phyloP scores from a whole-genome alignment of 164 flowering plant genomes.

The Macadamia integrifolia region DNA sequence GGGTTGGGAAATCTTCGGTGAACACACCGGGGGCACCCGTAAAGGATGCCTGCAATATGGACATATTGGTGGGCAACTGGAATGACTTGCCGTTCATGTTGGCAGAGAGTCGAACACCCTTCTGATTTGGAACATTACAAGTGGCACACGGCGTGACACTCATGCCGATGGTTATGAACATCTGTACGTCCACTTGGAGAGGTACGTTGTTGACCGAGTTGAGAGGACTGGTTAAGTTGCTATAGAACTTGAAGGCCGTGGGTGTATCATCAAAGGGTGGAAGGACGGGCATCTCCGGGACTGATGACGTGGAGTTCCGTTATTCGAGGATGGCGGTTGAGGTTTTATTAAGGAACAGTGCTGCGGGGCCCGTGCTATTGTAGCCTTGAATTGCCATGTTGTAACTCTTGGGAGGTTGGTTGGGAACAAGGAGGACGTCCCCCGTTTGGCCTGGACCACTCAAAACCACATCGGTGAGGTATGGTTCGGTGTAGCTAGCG shows the following conservation, averaged over 20 bases:
- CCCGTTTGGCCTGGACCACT: conserved; percentile 65
- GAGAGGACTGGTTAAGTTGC: conserved; percentile 26
- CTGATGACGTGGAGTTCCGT: conserved; percentile 16
- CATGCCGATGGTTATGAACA: conserved; percentile 64
- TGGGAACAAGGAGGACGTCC: conserved; percentile 55
- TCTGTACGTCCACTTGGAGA: conserved; percentile 34
- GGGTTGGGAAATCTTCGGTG: conserved; percentile 50
- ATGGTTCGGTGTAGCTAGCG: conserved; percentile 57
- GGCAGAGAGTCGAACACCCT: conserved; percentile 24
- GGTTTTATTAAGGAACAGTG: conserved; percentile 27
- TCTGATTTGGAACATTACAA: conserved; percentile 32
- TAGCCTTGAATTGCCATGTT: conserved; percentile 68
- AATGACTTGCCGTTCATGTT: conserved; percentile 72
- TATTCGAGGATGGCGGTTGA: conserved; percentile 38
- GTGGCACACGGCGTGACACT: conserved; percentile 32
- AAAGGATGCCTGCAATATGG: conserved; percentile 51
- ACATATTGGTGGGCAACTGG: conserved; percentile 28
- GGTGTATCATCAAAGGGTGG: conserved; percentile 54
- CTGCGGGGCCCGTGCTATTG: conserved; percentile 21
- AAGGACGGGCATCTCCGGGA: conserved; percentile 47
- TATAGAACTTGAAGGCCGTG: conserved; percentile 49
- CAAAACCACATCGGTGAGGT: conserved; percentile 52
- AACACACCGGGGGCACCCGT: conserved; percentile 25
- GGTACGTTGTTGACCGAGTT: conserved; percentile 39
- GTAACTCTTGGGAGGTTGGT: conserved; percentile 38